Evolutionary conservation across 2,329 filamentous ascomycete genomes (phyloP), one percentile per base, ranked within the genome.

Genomic region (Rugonectria rugulosa): DNA sequence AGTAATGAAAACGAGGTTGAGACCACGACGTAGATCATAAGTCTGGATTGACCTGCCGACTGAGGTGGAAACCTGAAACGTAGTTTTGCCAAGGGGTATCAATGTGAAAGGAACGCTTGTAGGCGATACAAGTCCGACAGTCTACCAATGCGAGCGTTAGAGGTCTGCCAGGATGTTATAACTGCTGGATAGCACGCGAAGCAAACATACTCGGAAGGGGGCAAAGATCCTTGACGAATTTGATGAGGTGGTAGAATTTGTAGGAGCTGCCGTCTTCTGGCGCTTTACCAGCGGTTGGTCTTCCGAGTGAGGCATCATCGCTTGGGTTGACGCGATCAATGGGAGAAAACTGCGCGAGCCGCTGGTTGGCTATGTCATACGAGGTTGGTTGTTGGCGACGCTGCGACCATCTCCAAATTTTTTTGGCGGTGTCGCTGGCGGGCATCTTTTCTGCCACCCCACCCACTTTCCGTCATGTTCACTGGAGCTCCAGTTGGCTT

Each of bases 41-140:
- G 95, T 99, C 75, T 99, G 95, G 41, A 99, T 83, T 56, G 89
- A 91, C 68, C 88, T 86, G 60, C 94, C 95, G 59, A 96, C 90
- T 0, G 92, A 98, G 24, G 95, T 99, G 27, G 95, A 98, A 74
- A 99, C 92, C 73, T 99, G 95, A 71, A 97, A 99, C 4, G 92
- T 96, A 1, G 91, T 94, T 76, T 96, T 97, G 54, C 95, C 95
- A 14, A 97, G 81, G 1, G 94, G 90, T 26, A 96, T 84, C 6
- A 90, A 89, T 2, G 94, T 93, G 70, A 99, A 98, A 0, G 95
- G 94, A 1, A 97, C 92, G 43, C 81, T 77, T 3, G 94, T 97
- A 1, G 95, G 92, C 5, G 95, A 97, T 2, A 99, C 92, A 26
- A 99, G 82, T 14, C 95, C 95, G 62, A 99, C 85, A 41, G 94